phyloP scores from a whole-genome alignment of 108 stramenopile species.

The Schizochytrium sp. region DNA sequence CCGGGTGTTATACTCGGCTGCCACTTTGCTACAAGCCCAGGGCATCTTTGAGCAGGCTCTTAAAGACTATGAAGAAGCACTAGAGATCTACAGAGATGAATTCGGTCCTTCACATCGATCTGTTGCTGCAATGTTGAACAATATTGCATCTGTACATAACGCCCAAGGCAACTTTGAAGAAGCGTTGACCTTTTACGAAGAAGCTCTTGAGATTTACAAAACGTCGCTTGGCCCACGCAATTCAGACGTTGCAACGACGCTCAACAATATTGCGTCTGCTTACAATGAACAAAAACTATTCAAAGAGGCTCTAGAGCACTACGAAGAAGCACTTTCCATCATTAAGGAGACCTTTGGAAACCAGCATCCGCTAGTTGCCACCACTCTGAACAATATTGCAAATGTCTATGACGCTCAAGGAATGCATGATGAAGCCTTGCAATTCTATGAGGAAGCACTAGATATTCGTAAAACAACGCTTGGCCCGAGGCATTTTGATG shows the following conservation, averaged over 20 bases:
- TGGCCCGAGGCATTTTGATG: conserved; percentile 21
- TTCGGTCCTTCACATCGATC: neutral
- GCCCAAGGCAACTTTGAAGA: neutral
- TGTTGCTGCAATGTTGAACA: neutral
- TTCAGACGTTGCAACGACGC: conserved; percentile 22
- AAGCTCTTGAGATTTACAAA: neutral
- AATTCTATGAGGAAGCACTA: conserved; percentile 46
- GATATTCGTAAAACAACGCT: neutral
- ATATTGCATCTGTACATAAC: neutral
- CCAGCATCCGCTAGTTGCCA: conserved; percentile 1
- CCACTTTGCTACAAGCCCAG: neutral
- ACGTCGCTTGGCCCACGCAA: neutral
- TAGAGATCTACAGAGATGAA: neutral
- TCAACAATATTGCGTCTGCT: conserved; percentile 3
- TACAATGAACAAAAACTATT: neutral
- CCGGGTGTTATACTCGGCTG: neutral
- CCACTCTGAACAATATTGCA: conserved; percentile 19
- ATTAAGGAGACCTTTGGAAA: neutral
- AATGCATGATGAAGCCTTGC: neutral
- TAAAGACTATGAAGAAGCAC: conserved; percentile 18
- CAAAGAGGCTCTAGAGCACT: conserved; percentile 9
- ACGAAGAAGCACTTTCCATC: neutral
- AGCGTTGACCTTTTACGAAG: neutral
- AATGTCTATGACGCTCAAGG: neutral
- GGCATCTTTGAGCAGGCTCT: neutral